Conservation (phyloP, 306 rosid species). For the Rosa lucieae region DNA sequence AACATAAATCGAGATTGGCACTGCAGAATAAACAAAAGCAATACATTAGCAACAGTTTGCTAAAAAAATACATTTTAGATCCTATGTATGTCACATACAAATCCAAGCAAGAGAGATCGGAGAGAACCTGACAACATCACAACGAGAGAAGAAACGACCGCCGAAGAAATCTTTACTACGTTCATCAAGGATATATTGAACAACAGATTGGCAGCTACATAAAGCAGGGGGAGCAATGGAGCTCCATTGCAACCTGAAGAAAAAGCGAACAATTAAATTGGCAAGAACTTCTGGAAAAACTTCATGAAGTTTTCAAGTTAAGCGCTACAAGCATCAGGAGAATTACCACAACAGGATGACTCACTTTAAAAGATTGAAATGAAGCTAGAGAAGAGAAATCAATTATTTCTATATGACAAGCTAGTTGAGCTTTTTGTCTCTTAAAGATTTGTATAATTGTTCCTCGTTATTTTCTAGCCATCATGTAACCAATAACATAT, state of each 20-base stretch:
- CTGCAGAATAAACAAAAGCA: constrained; percentile 50
- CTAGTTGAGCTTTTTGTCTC: not conserved
- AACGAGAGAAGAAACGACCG: constrained; percentile 76
- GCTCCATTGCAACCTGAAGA: constrained; percentile 77
- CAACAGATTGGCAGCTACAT: constrained; percentile 58
- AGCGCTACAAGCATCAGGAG: not conserved
- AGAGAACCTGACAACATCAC: constrained; percentile 76
- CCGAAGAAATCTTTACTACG: constrained; percentile 73
- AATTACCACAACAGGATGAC: not conserved
- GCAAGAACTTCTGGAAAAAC: not conserved
- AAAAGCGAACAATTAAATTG: not conserved
- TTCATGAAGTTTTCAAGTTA: not conserved
- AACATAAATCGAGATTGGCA: constrained; percentile 70
- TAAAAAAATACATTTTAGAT: not conserved
- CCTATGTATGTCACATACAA: not conserved
- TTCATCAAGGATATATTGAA: constrained; percentile 77
- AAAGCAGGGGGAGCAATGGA: constrained; percentile 85
- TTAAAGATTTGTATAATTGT: not conserved
- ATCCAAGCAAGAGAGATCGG: not conserved
- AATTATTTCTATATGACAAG: not conserved
- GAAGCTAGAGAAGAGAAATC: not conserved
- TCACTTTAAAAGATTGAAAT: not conserved
- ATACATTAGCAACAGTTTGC: constrained; percentile 18
- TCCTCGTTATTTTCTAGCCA: not conserved
- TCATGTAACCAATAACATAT: not conserved